Base-by-base conservation (phyloP, 441 rosid species). In the Jatropha podagrica region DNA sequence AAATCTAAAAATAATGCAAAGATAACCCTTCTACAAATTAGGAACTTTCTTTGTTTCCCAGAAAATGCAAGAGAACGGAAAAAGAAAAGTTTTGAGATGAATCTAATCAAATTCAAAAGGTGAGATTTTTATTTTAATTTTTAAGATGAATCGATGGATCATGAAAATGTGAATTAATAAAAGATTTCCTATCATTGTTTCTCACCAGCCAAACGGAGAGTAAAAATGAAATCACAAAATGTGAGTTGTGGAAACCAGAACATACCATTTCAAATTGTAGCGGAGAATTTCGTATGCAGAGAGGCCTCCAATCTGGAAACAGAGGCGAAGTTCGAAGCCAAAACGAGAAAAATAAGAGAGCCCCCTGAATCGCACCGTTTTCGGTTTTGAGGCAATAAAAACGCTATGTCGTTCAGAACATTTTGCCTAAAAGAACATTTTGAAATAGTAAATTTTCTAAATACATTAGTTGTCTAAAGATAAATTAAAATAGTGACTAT, bases 41-140 rank as follows among this genome's bases (percentile, higher is more conserved):
- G 20, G 15, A 10, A 40, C n/a, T 41, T 15, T 4, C 44, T 70
- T 38, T 37, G 51, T 70, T 38, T 41, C 38, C 65, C 6, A 71
- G 54, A 41, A 71, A 56, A 69, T 69, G 63, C 73, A 41, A 54
- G 63, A 23, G 23, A 23, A 23, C 23, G 23, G 23, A 23, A 65
- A 1, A 44, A 65, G 20, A 18, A 13, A 18, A 32, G 17, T 2
- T 8, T 1, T 8, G 13, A 61, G 12, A 17, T 2, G 20, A 63
- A 64, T 40, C 48, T 38, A 64, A 62, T 60, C 41, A 37, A 15
- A 13, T 4, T 0, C 37, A 8, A 4, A 32, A 60, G 8, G 15
- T 26, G 5, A 27, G 7, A 61, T 27, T 61, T 32, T 4, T 12
- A 27, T 27, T 61, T 32, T 61, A 5, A 3, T 32, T 15, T 32